Conservation (phyloP, 108 stramenopile genomes). For the Cyclotella choctawhatcheeana region DNA sequence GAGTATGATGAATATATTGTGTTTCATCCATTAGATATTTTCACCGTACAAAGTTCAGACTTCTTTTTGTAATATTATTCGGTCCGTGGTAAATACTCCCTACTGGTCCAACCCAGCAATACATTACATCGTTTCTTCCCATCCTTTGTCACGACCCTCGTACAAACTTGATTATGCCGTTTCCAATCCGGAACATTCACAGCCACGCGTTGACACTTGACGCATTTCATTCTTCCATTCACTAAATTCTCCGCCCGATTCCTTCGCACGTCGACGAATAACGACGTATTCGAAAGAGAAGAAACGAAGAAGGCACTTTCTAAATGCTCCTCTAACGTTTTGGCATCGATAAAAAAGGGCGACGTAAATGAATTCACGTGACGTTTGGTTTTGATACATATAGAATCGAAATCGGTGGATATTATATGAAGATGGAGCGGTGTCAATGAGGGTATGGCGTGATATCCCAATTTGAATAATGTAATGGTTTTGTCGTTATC, state of each 20-base stretch:
- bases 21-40: too few relatives aligned
- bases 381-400: slow-evolving; percentile 17
- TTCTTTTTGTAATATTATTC: too few relatives aligned
- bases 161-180: slow-evolving; percentile 15
- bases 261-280: slow-evolving; percentile 11
- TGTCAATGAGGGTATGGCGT: slow-evolving; percentile 29
- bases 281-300: not conserved
- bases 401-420: slow-evolving; percentile 27
- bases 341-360: slow-evolving; percentile 21
- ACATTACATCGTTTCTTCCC: slow-evolving; percentile 8
- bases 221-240: slow-evolving; percentile 15
- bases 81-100: not conserved
- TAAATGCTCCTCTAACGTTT: slow-evolving; percentile 23
- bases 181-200: slow-evolving; percentile 36
- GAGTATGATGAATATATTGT: too few relatives aligned
- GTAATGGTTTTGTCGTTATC: not conserved
- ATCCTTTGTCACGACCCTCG: not conserved
- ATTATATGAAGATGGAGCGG: slow-evolving; percentile 47
- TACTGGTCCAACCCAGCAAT: slow-evolving; percentile 28
- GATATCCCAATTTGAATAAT: slow-evolving; percentile 30
- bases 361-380: slow-evolving; percentile 35
- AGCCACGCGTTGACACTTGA: slow-evolving; percentile 15
- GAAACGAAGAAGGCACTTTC: slow-evolving; percentile 41
- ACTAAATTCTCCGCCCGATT: slow-evolving; percentile 16
- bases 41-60: slow-evolving; percentile 3